Percentiles rank a stretch among this genome's conserved stretches.
These are phyloP conservation scores for Bromus sterilis DNA, from an alignment of 176 grass and related monocot genomes.

Conservation along the genomic window DNA sequence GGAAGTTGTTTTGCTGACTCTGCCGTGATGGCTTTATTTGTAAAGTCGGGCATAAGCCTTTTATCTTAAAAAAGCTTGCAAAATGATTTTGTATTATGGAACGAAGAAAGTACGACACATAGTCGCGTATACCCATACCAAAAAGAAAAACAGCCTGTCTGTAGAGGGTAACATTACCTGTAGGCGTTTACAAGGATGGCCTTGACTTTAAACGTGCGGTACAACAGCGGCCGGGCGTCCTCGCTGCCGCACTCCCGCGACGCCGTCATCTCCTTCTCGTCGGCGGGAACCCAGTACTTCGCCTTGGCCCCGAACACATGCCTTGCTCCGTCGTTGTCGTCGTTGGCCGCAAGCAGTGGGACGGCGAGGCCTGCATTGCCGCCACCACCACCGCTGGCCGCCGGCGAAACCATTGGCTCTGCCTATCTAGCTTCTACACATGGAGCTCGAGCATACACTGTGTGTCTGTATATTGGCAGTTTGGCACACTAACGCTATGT, in stretches of 20 bases:
- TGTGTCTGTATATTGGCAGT: background rate
- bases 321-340: background rate
- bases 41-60: too few species aligned
- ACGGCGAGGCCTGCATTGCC: background rate
- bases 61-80: too few species aligned
- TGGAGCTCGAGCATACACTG: too few species aligned
- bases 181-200: background rate
- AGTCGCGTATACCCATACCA: too few species aligned
- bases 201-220: background rate
- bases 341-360: background rate
- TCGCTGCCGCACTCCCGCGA: background rate
- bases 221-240: constrained; percentile 2
- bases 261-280: background rate
- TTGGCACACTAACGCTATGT: background rate
- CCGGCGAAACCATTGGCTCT: background rate
- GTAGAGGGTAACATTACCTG: background rate
- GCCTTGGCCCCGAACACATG: background rate
- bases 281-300: constrained; percentile 14
- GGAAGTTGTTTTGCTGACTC: too few species aligned
- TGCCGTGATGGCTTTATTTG: too few species aligned
- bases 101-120: too few species aligned
- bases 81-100: too few species aligned
- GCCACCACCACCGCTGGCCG: background rate
- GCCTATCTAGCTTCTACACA: background rate
- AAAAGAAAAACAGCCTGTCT: background rate